Evolutionary conservation across 2,329 filamentous ascomycete species (phyloP), one percentile per base, ranked within the genome.

Genomic region (Exophiala dermatitidis): DNA sequence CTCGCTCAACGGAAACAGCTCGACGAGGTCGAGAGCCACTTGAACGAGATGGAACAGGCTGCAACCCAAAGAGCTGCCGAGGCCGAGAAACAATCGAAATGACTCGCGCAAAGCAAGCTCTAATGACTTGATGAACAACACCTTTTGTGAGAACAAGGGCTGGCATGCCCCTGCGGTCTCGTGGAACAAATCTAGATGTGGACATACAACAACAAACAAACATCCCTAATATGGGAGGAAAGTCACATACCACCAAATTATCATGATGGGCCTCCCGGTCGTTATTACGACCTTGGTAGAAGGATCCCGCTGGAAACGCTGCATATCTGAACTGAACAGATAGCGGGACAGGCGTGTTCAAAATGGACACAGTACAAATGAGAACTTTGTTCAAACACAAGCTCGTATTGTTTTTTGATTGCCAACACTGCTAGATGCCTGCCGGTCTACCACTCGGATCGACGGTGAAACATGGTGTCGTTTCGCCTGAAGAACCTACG

Each of bases 21-120:
- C 9, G 58, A 57, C 31, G 55, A 60, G 30, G 56, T 60, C 34
- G 56, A 60, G 37, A 52, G 38, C 28, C 58, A 60, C 45, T 43
- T 60, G n/a, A 49, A 54, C 44, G 58, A 58, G 31, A 58, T 60
- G 58, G 58, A 59, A 38, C 38, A 41, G 28, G 38, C 38, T 26
- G 38, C 38, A 3, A 4, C 38, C 4, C 38, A 41, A 26, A 50
- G 52, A 34, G 48, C 57, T 29, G 46, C 46, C n/a, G 33, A 45
- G 38, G n/a, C 43, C 41, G 7, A 45, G 28, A 31, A 52, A 48
- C 30, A 52, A 50, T 9, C 41, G 9, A 45, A 50, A 32, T 53
- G 50, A 50, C 47, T 51, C 9, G 30, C 36, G 5, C 12, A 50
- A n/a, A 46, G 37, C 47, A 53, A 42, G 43, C 37, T 56, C 43